A percentile compares a stretch with the other conserved stretches of the same genome.
Evolutionary conservation across 164 flowering plant species (phyloP).

Genomic region (Paratinospora sagittata): DNA sequence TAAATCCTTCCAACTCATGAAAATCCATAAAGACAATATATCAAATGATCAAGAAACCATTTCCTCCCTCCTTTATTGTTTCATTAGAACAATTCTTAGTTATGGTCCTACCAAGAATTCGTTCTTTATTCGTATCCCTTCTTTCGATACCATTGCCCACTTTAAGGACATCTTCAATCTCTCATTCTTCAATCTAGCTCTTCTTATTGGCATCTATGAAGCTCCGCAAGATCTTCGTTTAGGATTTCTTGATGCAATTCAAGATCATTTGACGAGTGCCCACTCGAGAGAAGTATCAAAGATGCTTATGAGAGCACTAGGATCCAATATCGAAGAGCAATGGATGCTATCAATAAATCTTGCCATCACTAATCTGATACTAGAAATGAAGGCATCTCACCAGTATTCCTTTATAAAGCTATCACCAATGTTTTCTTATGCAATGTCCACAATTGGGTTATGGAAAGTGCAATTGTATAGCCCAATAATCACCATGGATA

Average conservation of each 20-base stretch:
- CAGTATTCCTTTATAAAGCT: slow-evolving; percentile 30
- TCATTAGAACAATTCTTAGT: slow-evolving; percentile 42
- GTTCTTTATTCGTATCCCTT: slow-evolving; percentile 28
- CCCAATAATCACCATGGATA: slow-evolving; percentile 70
- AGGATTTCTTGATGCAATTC: slow-evolving; percentile 35
- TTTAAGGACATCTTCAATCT: slow-evolving; percentile 54
- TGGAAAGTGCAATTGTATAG: slow-evolving; percentile 91
- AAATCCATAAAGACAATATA: slow-evolving; percentile 15
- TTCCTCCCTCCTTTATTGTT: slow-evolving; percentile 32
- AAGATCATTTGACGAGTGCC: slow-evolving; percentile 34
- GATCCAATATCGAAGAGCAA: slow-evolving; percentile 70
- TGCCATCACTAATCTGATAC: slow-evolving; percentile 75
- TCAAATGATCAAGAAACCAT: slow-evolving; percentile 30
- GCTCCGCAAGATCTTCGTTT: slow-evolving; percentile 61
- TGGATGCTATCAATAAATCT: slow-evolving; percentile 89
- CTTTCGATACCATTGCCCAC: slow-evolving; percentile 20
- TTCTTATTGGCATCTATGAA: slow-evolving; percentile 73
- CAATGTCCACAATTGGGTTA: slow-evolving; percentile 49
- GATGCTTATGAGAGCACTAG: slow-evolving; percentile 64
- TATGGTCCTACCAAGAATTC: slow-evolving; percentile 38
- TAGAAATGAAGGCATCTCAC: slow-evolving; percentile 31
- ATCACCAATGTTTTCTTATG: slow-evolving; percentile 59
- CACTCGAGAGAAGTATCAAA: slow-evolving; percentile 41
- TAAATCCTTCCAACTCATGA: slow-evolving; percentile 34
- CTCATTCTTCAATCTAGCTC: slow-evolving; percentile 43